phyloP scores from a whole-genome alignment of 345 rosid genomes.

The Erodium maritimum region DNA sequence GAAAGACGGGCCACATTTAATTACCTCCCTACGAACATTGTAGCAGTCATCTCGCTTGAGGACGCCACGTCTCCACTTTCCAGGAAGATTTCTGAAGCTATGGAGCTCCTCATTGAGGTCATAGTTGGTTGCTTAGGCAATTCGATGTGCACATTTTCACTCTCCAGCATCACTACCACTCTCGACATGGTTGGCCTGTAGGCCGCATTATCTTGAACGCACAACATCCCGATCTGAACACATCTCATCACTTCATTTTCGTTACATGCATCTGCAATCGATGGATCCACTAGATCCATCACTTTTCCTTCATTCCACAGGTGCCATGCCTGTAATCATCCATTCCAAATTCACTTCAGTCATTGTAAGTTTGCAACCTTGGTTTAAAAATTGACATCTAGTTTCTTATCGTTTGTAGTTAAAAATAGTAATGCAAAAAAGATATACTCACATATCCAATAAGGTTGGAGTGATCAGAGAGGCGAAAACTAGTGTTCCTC shows the following conservation, averaged over 20 bases:
- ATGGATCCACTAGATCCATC: slow-evolving; percentile 51
- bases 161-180: slow-evolving; percentile 52
- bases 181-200: slow-evolving; percentile 62
- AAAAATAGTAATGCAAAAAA: background rate
- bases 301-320: slow-evolving; percentile 48
- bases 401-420: background rate
- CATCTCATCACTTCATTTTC: slow-evolving; percentile 44
- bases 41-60: slow-evolving; percentile 44
- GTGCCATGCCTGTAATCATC: slow-evolving; percentile 54
- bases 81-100: slow-evolving; percentile 16
- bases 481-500: slow-evolving; percentile 41
- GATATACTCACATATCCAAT: slow-evolving; percentile 38
- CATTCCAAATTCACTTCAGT: background rate
- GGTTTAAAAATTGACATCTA: background rate
- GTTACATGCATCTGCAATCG: slow-evolving; percentile 26
- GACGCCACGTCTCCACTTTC: slow-evolving; percentile 36
- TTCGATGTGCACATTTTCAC: slow-evolving; percentile 42
- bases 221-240: slow-evolving; percentile 65
- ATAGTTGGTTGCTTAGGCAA: slow-evolving; percentile 47
- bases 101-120: slow-evolving; percentile 35
- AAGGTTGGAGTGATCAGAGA: slow-evolving; percentile 28
- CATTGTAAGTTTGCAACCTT: too few species aligned
- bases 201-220: slow-evolving; percentile 69
- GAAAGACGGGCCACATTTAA: background rate
- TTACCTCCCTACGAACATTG: slow-evolving; percentile 42